Percentiles rank a stretch among this genome's conserved stretches.
phyloP scores from a whole-genome alignment of 371 early-diverging fungal genomes.

The Lichtheimia corymbifera region DNA sequence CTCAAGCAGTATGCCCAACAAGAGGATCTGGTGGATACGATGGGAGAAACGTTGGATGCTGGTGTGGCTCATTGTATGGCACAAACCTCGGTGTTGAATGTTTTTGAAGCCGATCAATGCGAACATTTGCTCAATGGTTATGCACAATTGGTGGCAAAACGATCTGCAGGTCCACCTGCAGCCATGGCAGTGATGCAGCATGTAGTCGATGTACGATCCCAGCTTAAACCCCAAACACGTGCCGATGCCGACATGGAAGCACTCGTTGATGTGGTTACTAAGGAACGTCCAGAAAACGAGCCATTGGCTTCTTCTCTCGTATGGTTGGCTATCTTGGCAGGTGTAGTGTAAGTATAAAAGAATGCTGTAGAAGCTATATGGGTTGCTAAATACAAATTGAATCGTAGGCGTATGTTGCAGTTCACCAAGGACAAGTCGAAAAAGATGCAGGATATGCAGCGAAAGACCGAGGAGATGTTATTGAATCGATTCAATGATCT shows the following conservation, averaged over 20 bases:
- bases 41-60: conserved; percentile 37
- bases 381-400: background rate
- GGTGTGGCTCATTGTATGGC: conserved; percentile 46
- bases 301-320: conserved; percentile 13
- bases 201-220: conserved; percentile 36
- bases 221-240: conserved; percentile 26
- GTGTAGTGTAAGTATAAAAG: conserved; percentile 33
- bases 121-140: conserved; percentile 26
- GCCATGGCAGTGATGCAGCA: conserved; percentile 41
- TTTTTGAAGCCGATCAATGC: conserved; percentile 36
- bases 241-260: conserved; percentile 36
- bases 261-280: conserved; percentile 13
- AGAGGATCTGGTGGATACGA: background rate
- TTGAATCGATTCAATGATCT: conserved; percentile 20
- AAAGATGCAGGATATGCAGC: conserved; percentile 17
- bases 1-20: conserved; percentile 11
- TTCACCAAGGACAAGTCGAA: conserved; percentile 41
- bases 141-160: conserved; percentile 17
- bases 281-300: conserved; percentile 13
- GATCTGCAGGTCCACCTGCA: conserved; percentile 13
- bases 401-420: conserved; percentile 38
- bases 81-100: conserved; percentile 34
- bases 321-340: conserved; percentile 31
- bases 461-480: conserved; percentile 20
- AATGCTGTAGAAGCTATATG: background rate